Base-by-base conservation (phyloP, 116 monocot species). In the Phalaenopsis hybrid region DNA sequence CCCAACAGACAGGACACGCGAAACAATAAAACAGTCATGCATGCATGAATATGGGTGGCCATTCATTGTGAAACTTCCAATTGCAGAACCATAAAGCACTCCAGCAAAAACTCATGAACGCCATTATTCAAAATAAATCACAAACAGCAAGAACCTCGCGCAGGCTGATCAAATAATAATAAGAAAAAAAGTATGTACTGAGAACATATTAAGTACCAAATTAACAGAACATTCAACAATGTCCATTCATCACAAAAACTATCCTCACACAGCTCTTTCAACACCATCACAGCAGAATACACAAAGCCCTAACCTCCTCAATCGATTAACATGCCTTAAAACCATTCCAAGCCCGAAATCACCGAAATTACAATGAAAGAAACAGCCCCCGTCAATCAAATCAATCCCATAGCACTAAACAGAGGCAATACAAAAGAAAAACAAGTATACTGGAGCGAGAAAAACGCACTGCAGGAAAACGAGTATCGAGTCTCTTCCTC, bases 401-500 rank as follows among this genome's bases (percentile, higher is more conserved):
- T 49, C 50, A 81, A 43, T 12, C 75, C 44, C 18, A 45, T 13
- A 43, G 5, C 45, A n/a, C 75, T 20, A 75, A 75, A 20, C 31
- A 63, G 63, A 63, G 23, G 21, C 20, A 21, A 81, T 37, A 70
- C 16, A 45, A 51, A 8, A 23, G 21, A 50, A 33, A 8, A 73
- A 51, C 18, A 34, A 74, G 41, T 6, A 79, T 12, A 72, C 6
- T 75, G 11, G 75, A 6, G 20, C 20, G 4, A 73, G 57, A 81
- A 33, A 1, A 37, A 81, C 73, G 49, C 69, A 81, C 81, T 23
- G 81, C 81, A 17, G 81, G 81, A 59, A 81, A 81, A 25, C 81
- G 74, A 21, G 81, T 81, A 58, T 81, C 74, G 13, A 81, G 81
- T 69, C 75, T 81, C 75, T 81, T 81, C 75, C 75, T 74, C 81